These are phyloP conservation scores for Erodium moschatum DNA, from an alignment of 441 rosid genomes.

Conservation along the genomic window DNA sequence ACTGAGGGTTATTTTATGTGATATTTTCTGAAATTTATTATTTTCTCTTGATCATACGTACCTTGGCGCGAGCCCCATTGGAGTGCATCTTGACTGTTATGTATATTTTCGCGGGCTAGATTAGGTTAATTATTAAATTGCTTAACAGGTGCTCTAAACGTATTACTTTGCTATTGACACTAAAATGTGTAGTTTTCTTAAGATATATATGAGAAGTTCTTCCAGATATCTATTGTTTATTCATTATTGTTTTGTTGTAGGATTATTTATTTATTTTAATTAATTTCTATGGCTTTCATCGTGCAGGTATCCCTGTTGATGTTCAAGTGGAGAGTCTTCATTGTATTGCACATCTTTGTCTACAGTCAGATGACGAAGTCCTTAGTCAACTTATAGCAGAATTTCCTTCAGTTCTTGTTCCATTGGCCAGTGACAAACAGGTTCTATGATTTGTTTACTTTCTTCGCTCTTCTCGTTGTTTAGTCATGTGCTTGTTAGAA, in stretches of 20 bases:
- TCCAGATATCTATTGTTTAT: not conserved
- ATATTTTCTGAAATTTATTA: too few species aligned
- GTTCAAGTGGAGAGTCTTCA: conserved; percentile 77
- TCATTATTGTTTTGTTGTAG: not conserved
- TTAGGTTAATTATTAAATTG: too few species aligned
- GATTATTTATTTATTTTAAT: conserved; percentile 17
- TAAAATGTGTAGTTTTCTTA: not conserved
- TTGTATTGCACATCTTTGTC: conserved; percentile 63
- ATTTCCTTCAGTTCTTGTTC: conserved; percentile 73
- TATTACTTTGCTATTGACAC: too few species aligned
- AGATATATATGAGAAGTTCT: not conserved
- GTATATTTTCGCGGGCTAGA: too few species aligned
- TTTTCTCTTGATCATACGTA: too few species aligned
- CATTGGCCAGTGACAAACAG: conserved; percentile 64
- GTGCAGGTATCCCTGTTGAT: conserved; percentile 52
- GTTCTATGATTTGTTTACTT: conserved; percentile 28
- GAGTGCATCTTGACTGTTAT: too few species aligned
- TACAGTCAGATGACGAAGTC: conserved; percentile 46
- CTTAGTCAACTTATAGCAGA: conserved; percentile 53
- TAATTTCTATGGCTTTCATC: conserved; percentile 21
- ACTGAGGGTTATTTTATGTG: too few species aligned
- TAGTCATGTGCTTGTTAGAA: not conserved
- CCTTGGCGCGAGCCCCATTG: too few species aligned
- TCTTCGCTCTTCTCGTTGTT: not conserved
- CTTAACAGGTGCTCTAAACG: too few species aligned